A percentile compares a stretch with the other conserved stretches of the same genome.
phyloP scores from a whole-genome alignment of 1,284 basidiomycete genomes.

The Rugiboletus extremiorientalis region DNA sequence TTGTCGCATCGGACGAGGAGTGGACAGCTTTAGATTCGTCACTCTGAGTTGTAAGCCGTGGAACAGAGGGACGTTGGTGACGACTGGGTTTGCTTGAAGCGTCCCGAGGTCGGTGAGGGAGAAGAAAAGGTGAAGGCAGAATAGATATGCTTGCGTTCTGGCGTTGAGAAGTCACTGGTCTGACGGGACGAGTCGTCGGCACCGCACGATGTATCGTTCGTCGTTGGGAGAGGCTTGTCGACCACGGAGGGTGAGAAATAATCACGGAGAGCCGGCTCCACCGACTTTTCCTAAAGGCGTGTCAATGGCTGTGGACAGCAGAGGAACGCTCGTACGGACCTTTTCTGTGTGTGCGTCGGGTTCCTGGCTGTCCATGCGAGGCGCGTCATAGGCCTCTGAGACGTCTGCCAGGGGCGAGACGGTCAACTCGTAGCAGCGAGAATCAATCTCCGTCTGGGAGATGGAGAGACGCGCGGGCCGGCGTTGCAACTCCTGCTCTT shows the following conservation, averaged over 20 bases:
- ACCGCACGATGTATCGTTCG: constrained; percentile 8
- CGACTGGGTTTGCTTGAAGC: constrained; percentile 40
- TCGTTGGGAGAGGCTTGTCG: constrained; percentile 15
- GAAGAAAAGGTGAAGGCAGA: constrained; percentile 75
- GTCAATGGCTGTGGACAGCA: constrained; percentile 14
- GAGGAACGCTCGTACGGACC: constrained; percentile 18
- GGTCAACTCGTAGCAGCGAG: constrained; percentile 62
- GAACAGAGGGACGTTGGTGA: constrained; percentile 16
- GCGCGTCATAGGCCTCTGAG: constrained; percentile 49
- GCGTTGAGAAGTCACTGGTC: constrained; percentile 54
- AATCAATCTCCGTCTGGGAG: constrained; percentile 43
- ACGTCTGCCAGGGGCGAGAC: constrained; percentile 64
- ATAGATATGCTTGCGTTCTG: constrained; percentile 67
- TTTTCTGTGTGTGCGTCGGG: constrained; percentile 24
- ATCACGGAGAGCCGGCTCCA: constrained; percentile 53
- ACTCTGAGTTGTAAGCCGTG: constrained; percentile 13
- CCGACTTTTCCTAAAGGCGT: constrained; percentile 44
- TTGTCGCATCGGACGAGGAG: background rate
- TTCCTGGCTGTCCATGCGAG: constrained; percentile 39
- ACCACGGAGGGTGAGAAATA: constrained; percentile 44
- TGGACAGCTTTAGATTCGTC: constrained; percentile 1
- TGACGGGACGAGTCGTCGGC: constrained; percentile 28
- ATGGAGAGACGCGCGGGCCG: constrained; percentile 26
- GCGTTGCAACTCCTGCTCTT: constrained; percentile 40
- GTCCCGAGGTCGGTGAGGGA: constrained; percentile 58